Conservation (phyloP, 2,329 filamentous ascomycete genomes). For the Corinectria fuckeliana region DNA sequence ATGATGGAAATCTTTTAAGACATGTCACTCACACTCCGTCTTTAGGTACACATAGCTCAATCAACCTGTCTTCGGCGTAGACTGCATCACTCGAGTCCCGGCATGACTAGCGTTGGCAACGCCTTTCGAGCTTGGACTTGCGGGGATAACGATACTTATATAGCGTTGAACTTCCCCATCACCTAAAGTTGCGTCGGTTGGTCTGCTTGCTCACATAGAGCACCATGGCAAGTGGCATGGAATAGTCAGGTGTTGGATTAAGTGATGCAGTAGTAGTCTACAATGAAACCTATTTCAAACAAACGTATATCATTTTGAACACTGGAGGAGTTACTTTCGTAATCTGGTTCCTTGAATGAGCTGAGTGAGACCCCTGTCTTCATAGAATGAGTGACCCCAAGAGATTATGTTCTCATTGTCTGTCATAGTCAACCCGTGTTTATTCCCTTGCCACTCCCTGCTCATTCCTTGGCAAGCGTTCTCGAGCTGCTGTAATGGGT, state of each 20-base stretch:
- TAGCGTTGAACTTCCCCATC: too few species aligned
- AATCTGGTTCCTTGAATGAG: not conserved
- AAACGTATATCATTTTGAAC: constrained; percentile 24
- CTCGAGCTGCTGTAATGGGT: not conserved
- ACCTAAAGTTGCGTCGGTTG: too few species aligned
- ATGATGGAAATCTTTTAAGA: constrained; percentile 19
- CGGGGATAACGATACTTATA: too few species aligned
- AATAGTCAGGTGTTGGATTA: too few species aligned
- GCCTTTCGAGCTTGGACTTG: too few species aligned
- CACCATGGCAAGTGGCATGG: not conserved
- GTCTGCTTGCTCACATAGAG: too few species aligned
- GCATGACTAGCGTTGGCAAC: too few species aligned
- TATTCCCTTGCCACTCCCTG: too few species aligned
- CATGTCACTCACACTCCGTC: constrained; percentile 8
- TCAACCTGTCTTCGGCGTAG: not conserved
- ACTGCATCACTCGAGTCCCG: not conserved
- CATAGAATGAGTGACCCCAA: constrained; percentile 20
- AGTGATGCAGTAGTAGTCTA: too few species aligned
- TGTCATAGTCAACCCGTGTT: not conserved
- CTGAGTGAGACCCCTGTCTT: not conserved
- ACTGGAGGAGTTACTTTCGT: not conserved
- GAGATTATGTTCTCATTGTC: not conserved
- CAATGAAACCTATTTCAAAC: constrained; percentile 6
- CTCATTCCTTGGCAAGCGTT: not conserved
- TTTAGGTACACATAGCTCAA: not conserved